phyloP scores from a whole-genome alignment of 306 rosid species.

The Quercus gilva region DNA sequence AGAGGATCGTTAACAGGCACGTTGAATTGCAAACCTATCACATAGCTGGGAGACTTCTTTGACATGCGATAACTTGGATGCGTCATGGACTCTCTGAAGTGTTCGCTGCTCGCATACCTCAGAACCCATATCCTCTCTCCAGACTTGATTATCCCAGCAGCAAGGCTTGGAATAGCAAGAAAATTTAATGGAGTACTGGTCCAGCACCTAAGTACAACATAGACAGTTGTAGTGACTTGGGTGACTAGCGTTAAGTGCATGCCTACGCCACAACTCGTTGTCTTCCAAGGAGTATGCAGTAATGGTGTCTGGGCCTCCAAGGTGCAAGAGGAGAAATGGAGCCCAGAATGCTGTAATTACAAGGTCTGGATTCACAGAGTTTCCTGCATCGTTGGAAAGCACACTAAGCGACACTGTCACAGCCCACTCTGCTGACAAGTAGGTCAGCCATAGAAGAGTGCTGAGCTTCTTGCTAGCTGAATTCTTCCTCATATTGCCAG shows the following conservation, averaged over 20 bases:
- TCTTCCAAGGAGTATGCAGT: slow-evolving; percentile 38
- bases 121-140: slow-evolving; percentile 34
- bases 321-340: slow-evolving; percentile 44
- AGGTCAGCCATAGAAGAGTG: slow-evolving; percentile 19
- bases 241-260: slow-evolving; percentile 13
- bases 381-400: slow-evolving; percentile 12
- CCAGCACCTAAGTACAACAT: slow-evolving; percentile 21
- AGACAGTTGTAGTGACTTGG: slow-evolving; percentile 14
- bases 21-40: neutral
- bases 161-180: slow-evolving; percentile 24
- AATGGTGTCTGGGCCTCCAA: slow-evolving; percentile 45
- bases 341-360: slow-evolving; percentile 31
- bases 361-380: neutral
- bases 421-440: slow-evolving; percentile 38
- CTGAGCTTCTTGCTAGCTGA: neutral
- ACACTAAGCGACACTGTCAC: slow-evolving; percentile 19
- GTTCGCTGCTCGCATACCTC: slow-evolving; percentile 25
- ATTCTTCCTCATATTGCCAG: slow-evolving; percentile 33
- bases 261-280: slow-evolving; percentile 36
- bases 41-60: no score
- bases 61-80: neutral
- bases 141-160: slow-evolving; percentile 31
- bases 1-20: no score
- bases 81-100: slow-evolving; percentile 38
- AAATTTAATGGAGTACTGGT: neutral